These are phyloP conservation scores for Tylopilus sp. DNA, from an alignment of 768 basidiomycete genomes.

Conservation along the genomic window DNA sequence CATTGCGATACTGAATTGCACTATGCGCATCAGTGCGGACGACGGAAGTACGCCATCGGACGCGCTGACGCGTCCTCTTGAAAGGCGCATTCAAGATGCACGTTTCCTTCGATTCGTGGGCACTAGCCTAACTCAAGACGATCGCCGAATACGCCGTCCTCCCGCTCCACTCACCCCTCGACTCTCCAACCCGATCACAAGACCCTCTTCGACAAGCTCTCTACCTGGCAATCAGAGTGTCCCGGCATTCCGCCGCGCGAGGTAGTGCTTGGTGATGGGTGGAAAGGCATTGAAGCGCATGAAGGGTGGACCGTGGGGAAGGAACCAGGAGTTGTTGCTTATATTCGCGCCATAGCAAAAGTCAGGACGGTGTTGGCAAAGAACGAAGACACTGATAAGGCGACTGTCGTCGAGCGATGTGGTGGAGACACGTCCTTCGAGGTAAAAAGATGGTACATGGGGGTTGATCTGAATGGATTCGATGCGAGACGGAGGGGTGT, in stretches of 20 bases:
- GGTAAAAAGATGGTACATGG: too few species aligned
- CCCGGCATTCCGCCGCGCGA: slow-evolving; percentile 28
- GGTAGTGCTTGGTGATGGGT: slow-evolving; percentile 46
- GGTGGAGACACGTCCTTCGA: neutral
- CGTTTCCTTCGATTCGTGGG: too few species aligned
- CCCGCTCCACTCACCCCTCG: too few species aligned
- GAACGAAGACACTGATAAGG: neutral
- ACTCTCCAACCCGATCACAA: slow-evolving; percentile 28
- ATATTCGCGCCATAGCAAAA: slow-evolving; percentile 29
- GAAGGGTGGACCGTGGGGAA: slow-evolving; percentile 38
- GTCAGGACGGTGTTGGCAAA: slow-evolving; percentile 33
- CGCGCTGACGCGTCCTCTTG: too few species aligned
- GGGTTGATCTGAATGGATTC: slow-evolving; percentile 9
- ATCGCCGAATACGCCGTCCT: neutral
- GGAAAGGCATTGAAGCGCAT: slow-evolving; percentile 41
- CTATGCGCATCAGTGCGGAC: too few species aligned
- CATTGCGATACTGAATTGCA: too few species aligned
- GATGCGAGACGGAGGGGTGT: too few species aligned
- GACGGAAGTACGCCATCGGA: too few species aligned
- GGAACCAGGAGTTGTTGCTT: slow-evolving; percentile 37
- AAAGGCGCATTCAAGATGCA: too few species aligned
- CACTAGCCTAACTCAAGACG: too few species aligned
- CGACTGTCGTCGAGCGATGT: slow-evolving; percentile 10
- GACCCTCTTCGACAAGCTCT: slow-evolving; percentile 30
- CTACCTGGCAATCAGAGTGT: slow-evolving; percentile 36